phyloP scores from a whole-genome alignment of 495 filamentous ascomycete genomes.

The Bombardia bombarda region DNA sequence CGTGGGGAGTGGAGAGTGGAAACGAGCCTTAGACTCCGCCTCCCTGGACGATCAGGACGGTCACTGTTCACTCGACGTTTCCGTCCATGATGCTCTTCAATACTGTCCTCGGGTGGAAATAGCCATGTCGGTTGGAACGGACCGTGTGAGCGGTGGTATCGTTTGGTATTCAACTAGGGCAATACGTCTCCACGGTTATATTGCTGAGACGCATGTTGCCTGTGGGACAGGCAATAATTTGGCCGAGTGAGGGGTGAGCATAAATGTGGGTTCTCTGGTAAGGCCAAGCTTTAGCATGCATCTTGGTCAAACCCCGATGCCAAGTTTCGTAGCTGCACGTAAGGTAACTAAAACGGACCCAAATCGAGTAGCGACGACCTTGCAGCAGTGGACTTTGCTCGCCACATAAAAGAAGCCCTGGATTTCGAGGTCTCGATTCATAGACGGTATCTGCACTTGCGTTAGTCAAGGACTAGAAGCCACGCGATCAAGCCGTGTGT shows the following conservation, averaged over 20 bases:
- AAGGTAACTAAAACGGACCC: too few relatives aligned
- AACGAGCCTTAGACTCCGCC: constrained; percentile 4
- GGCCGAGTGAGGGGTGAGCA: constrained; percentile 10
- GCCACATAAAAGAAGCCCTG: too few relatives aligned
- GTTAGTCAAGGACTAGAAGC: too few relatives aligned
- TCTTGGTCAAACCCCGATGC: too few relatives aligned
- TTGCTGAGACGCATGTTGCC: constrained; percentile 14
- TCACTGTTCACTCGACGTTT: constrained; percentile 27
- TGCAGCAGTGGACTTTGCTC: too few relatives aligned
- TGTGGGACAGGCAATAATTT: constrained; percentile 5
- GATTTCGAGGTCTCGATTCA: too few relatives aligned
- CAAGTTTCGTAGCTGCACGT: too few relatives aligned
- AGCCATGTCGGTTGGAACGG: constrained; percentile 37
- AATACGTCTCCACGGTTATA: constrained; percentile 8
- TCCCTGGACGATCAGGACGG: constrained; percentile 2
- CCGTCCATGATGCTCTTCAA: constrained; percentile 10
- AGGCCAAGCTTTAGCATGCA: constrained; percentile 4
- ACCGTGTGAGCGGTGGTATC: constrained; percentile 33
- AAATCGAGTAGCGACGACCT: too few relatives aligned
- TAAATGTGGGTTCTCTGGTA: constrained; percentile 6
- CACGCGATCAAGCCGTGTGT: too few relatives aligned
- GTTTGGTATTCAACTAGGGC: constrained; percentile 12
- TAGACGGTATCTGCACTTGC: too few relatives aligned
- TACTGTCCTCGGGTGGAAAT: constrained; percentile 23
- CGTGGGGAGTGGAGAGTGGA: constrained; percentile 13